Percentiles rank a stretch among this genome's conserved stretches.
Evolutionary conservation across 2,329 filamentous ascomycete genomes (phyloP).

Genomic region (Sporothrix schenckii): DNA sequence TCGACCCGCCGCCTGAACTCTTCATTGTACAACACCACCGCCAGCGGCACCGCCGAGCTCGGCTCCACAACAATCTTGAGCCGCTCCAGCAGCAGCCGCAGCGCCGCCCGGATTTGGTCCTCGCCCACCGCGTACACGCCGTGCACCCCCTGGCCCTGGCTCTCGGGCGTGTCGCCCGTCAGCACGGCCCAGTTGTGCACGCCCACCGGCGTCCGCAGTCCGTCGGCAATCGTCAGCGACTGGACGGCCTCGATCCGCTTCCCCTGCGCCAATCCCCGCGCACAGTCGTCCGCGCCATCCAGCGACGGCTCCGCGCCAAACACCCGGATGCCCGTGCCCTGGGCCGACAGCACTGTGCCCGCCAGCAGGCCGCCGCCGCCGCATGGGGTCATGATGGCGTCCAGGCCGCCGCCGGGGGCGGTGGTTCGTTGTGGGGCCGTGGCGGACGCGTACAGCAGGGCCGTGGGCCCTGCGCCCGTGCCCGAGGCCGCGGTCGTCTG

Average conservation of each 20-base stretch:
- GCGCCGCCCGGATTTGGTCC: conserved; percentile 75
- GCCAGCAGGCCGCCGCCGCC: conserved; percentile 88
- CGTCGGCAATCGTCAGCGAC: conserved; percentile 84
- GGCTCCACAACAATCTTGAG: conserved; percentile 93
- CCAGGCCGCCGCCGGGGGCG: conserved; percentile 48
- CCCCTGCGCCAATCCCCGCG: conserved; percentile 67
- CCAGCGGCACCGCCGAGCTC: conserved; percentile 80
- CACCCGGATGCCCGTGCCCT: conserved; percentile 71
- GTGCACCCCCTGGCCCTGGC: conserved; percentile 58
- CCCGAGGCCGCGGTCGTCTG: conserved; percentile 28
- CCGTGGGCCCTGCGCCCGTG: conserved; percentile 15
- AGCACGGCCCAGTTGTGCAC: conserved; percentile 76
- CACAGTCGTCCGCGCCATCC: conserved; percentile 81
- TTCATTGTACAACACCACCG: conserved; percentile 81
- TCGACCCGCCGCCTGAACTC: conserved; percentile 75
- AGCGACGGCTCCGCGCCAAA: conserved; percentile 87
- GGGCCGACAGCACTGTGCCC: conserved; percentile 76
- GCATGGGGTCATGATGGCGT: conserved; percentile 79
- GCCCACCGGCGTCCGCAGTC: conserved; percentile 81
- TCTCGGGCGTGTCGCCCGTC: conserved; percentile 44
- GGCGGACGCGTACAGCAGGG: conserved; percentile 28
- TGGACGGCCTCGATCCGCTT: conserved; percentile 68
- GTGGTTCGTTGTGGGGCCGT: neutral
- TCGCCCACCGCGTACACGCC: conserved; percentile 76
- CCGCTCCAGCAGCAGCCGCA: conserved; percentile 79